Evolutionary conservation across 2,329 filamentous ascomycete genomes (phyloP), one percentile per base, ranked within the genome.

Genomic region (Epichloe bromicola): DNA sequence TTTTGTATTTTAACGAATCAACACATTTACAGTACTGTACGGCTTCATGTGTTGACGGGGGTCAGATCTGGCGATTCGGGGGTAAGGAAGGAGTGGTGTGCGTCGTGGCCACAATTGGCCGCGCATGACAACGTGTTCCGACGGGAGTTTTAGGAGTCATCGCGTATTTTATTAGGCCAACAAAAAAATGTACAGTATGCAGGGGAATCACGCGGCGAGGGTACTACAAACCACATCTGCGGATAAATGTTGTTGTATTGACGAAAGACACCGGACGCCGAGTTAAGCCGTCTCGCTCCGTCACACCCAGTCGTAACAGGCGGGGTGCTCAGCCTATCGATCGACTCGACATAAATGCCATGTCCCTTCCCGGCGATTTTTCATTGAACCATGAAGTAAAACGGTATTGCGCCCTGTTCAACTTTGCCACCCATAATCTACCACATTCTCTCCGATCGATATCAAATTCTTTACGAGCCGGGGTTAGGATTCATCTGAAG

Each of bases 401-500:
- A 45, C 44, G 44, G 47, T 26, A 17, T 42, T 45, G 44, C 41
- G 26, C 39, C 44, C 37, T 41, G 40, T 37, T 34, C 46, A 39
- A 38, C 44, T 49, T 61, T 56, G 59, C 61, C 63, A 53, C 56
- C 62, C 58, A 56, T 56, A 53, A 58, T 60, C 57, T 59, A 55
- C 56, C 58, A 59, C n/a, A 10, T 15, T 19, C 40, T 42, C 55
- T 57, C 56, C 57, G 56, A 54, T 52, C 50, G 30, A 49, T 60
- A 49, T 51, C 52, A 46, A 51, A 48, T 59, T 53, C 56, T 57
- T 74, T 86, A 88, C 64, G 81, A 69, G 69, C 80, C 82, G 66
- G 86, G 85, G 80, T 88, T 88, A 72, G 86, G 85, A 82, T 90
- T 90, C 86, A 90, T 90, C 86, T 86, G 59, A 56, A 41, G 36